phyloP scores from a whole-genome alignment of 768 basidiomycete species.

The Agaricus sinodeliciosus region DNA sequence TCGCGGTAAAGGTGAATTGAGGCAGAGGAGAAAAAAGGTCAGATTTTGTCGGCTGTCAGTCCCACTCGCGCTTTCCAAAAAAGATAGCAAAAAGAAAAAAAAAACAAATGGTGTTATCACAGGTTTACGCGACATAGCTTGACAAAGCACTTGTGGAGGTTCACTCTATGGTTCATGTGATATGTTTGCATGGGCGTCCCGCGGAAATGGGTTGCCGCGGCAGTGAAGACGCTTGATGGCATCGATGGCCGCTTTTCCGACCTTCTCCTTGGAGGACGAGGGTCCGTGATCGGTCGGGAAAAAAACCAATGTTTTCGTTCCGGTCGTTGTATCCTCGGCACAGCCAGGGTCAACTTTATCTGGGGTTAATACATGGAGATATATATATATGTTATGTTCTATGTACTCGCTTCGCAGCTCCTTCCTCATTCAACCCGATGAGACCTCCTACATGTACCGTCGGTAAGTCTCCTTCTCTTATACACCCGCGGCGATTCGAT shows the following conservation, averaged over 20 bases:
- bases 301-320: background rate
- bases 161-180: background rate
- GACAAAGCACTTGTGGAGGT: too few relatives aligned
- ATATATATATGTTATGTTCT: background rate
- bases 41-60: too few relatives aligned
- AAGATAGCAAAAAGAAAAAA: background rate
- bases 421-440: background rate
- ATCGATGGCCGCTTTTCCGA: background rate
- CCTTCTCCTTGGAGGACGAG: constrained; percentile 9
- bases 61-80: background rate
- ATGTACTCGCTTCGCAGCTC: background rate
- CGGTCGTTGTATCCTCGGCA: constrained; percentile 1
- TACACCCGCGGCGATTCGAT: background rate
- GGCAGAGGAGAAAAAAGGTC: too few relatives aligned
- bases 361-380: too few relatives aligned
- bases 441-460: constrained; percentile 5
- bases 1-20: too few relatives aligned
- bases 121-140: too few relatives aligned
- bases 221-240: background rate
- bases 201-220: constrained; percentile 5
- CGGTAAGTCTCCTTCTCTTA: background rate
- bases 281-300: constrained; percentile 7
- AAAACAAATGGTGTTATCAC: too few relatives aligned
- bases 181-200: background rate
- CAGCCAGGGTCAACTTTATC: background rate